Evolutionary conservation across 768 basidiomycete genomes (phyloP).

Genomic region (Rubroboletus satanas): DNA sequence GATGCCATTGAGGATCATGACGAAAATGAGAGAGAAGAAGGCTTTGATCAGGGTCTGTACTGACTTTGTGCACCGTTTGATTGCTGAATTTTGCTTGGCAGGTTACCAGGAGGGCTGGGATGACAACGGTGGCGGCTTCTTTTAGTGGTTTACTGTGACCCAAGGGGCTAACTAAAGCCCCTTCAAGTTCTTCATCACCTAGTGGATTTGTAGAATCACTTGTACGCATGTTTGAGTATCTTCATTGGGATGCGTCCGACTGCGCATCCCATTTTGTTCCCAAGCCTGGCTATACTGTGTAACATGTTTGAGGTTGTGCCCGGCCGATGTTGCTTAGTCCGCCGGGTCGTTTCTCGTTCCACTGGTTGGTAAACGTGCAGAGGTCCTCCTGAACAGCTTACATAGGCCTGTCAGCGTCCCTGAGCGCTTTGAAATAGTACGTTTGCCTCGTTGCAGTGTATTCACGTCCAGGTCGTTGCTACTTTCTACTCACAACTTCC

Average conservation of each 20-base stretch:
- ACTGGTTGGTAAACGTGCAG: background rate
- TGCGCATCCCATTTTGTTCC: background rate
- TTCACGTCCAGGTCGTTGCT: background rate
- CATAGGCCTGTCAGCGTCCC: background rate
- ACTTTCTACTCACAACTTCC: background rate
- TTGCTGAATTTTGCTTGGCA: slow-evolving; percentile 14
- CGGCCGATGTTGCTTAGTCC: too few species aligned
- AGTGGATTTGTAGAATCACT: slow-evolving; percentile 16
- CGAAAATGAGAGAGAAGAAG: slow-evolving; percentile 29
- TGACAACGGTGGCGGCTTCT: slow-evolving; percentile 6
- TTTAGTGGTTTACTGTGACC: background rate
- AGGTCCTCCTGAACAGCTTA: background rate
- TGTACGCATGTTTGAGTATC: slow-evolving; percentile 3
- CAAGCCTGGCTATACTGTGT: background rate
- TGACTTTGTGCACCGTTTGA: slow-evolving; percentile 1
- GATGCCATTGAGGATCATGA: slow-evolving; percentile 47
- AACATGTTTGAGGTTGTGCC: background rate
- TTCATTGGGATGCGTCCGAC: background rate
- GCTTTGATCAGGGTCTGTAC: slow-evolving; percentile 35
- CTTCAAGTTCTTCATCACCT: background rate
- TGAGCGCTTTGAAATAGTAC: background rate
- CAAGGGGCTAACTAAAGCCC: background rate
- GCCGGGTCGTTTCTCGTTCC: too few species aligned
- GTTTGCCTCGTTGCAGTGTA: background rate
- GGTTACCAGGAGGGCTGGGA: slow-evolving; percentile 31